A percentile compares a stretch with the other conserved stretches of the same genome.
Conservation (phyloP, 2,329 filamentous ascomycete genomes). For the Escovopsis weberi region DNA sequence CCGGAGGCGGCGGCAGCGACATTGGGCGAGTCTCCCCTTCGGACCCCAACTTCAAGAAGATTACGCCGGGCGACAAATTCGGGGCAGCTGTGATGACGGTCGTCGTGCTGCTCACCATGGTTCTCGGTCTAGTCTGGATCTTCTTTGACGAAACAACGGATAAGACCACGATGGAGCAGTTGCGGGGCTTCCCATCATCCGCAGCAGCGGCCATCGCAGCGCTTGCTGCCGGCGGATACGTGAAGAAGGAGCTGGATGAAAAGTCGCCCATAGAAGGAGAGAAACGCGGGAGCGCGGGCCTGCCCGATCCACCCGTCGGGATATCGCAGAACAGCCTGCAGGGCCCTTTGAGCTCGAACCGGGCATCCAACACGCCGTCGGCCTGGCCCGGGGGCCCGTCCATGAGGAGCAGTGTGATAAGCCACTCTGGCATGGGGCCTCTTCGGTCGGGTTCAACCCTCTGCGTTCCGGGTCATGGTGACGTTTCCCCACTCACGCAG, state of each 20-base stretch:
- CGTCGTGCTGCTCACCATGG: conserved; percentile 36
- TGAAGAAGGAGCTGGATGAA: conserved; percentile 9
- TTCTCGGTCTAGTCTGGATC: conserved; percentile 37
- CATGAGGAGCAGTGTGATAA: conserved; percentile 11
- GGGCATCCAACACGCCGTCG: conserved; percentile 21
- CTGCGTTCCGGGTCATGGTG: too few species aligned
- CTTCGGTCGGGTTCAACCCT: background rate
- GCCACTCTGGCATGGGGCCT: background rate
- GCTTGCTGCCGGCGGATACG: conserved; percentile 10
- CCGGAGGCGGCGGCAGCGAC: conserved; percentile 31
- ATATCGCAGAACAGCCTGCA: conserved; percentile 6
- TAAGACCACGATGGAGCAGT: conserved; percentile 17
- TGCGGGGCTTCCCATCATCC: conserved; percentile 13
- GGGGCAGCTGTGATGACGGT: conserved; percentile 54
- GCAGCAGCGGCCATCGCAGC: conserved; percentile 9
- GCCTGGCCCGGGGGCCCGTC: conserved; percentile 23
- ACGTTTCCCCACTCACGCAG: too few species aligned
- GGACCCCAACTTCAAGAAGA: conserved; percentile 12
- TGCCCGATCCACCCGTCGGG: conserved; percentile 7
- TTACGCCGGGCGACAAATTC: conserved; percentile 46
- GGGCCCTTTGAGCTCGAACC: conserved; percentile 10
- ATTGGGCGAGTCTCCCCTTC: conserved; percentile 22
- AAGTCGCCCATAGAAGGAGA: conserved; percentile 10
- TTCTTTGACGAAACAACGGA: conserved; percentile 32
- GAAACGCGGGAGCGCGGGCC: conserved; percentile 6